Evolutionary conservation across 1,139 yeast genomes (phyloP).

Genomic region (Candida sojae): DNA sequence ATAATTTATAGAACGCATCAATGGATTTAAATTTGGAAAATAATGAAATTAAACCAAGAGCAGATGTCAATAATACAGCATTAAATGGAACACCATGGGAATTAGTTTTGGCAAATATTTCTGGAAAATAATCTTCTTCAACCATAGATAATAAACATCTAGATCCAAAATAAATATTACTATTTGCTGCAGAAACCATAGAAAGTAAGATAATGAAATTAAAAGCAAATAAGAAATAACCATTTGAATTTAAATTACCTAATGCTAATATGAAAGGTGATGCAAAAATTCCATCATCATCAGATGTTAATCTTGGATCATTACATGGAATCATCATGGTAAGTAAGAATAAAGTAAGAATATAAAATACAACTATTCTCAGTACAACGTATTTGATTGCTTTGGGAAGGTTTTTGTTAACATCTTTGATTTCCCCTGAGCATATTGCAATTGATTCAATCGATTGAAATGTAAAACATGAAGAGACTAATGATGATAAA

Average conservation of each 20-base stretch:
- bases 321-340: constrained; percentile 19
- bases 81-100: constrained; percentile 19
- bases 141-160: constrained; percentile 23
- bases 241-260: constrained; percentile 9
- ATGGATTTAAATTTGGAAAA: constrained; percentile 17
- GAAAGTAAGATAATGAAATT: constrained; percentile 23
- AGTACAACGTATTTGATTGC: constrained; percentile 18
- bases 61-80: constrained; percentile 21
- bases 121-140: constrained; percentile 14
- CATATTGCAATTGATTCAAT: constrained; percentile 39
- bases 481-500: constrained; percentile 25
- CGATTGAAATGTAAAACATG: constrained; percentile 36
- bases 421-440: constrained; percentile 21
- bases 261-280: constrained; percentile 20
- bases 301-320: constrained; percentile 15
- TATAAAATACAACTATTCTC: constrained; percentile 19
- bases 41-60: constrained; percentile 19
- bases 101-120: constrained; percentile 7
- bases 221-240: constrained; percentile 13
- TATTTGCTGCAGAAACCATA: constrained; percentile 29
- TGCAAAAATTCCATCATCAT: constrained; percentile 13
- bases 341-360: constrained; percentile 17
- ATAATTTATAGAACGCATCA: constrained; percentile 16
- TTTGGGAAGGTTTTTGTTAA: constrained; percentile 15
- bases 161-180: constrained; percentile 29